Base-by-base conservation (phyloP, 306 rosid species). In the Quercus agrifolia region DNA sequence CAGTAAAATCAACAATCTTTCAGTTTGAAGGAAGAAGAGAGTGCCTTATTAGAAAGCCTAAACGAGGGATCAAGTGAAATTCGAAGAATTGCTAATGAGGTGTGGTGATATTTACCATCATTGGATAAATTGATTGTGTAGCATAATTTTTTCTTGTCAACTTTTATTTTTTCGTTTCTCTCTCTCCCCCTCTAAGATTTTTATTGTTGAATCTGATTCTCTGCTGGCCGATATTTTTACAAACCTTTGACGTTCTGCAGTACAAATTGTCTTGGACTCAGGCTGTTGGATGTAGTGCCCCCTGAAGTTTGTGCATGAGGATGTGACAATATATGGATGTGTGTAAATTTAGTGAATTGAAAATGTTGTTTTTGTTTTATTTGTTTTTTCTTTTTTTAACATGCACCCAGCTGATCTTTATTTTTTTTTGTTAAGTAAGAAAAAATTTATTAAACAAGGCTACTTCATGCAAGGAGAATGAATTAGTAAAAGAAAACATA, bases 21-120 rank as follows among this genome's bases (percentile, higher is more conserved):
- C 86, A 94, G 99, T 71, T 85, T 90, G 86, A 88, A 74, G 77
- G 95, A 90, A 74, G 97, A 92, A 75, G 95, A 85, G 73, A 75
- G 30, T 76, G 49, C 21, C 44, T 70, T 92, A 64, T 35, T 73
- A 49, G 89, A 86, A 70, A 69, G 14, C 71, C 54, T 86, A 55
- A 72, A 67, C 19, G 31, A 46, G 69, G 84, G 75, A 79, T 76
- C 63, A 13, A 78, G 74, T 27, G 93, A 88, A 72, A 83, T 88
- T 49, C 70, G 35, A 79, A 79, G 30, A 61, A 83, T 91, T 76
- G 83, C 44, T 67, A 74, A 85, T 59, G 82, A 80, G 97, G 99
- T 92, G 41, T 21, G 82, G 21, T 46, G 33, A 25, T 78, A 77
- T 61, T 74, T 59, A 28, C 44, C 30, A 19, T 73, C 55, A 73